phyloP scores from a whole-genome alignment of 306 rosid genomes.

The Arachis hypogaea region DNA sequence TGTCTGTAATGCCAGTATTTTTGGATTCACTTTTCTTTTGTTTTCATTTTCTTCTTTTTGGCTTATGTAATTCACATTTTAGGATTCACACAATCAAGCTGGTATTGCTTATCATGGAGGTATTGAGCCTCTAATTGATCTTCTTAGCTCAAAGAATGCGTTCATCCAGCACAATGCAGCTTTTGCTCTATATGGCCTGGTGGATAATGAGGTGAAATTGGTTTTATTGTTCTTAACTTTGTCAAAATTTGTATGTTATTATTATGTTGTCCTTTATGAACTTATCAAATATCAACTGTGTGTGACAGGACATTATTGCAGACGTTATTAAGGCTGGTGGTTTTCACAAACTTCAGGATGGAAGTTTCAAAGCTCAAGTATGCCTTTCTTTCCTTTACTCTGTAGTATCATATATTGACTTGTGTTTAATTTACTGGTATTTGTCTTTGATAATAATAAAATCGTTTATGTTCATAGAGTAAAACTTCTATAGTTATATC shows the following conservation, averaged over 20 bases:
- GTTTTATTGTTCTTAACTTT: slow-evolving; percentile 23
- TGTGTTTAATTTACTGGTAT: not conserved
- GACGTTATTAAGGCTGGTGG: slow-evolving; percentile 82
- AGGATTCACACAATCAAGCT: slow-evolving; percentile 93
- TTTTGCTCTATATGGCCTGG: slow-evolving; percentile 72
- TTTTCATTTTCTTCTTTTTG: not conserved
- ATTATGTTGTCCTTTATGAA: slow-evolving; percentile 35
- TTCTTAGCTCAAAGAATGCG: slow-evolving; percentile 53
- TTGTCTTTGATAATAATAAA: slow-evolving; percentile 2
- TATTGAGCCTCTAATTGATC: slow-evolving; percentile 66
- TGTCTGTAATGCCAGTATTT: not conserved
- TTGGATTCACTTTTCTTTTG: not conserved
- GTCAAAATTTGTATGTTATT: not conserved
- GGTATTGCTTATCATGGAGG: slow-evolving; percentile 90
- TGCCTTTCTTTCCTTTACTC: slow-evolving; percentile 25
- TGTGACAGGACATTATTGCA: slow-evolving; percentile 75
- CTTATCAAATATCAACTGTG: slow-evolving; percentile 37
- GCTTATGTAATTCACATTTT: slow-evolving; percentile 30
- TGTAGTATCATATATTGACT: not conserved
- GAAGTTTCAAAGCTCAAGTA: slow-evolving; percentile 80
- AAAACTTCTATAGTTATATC: not conserved
- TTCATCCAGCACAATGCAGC: slow-evolving; percentile 68
- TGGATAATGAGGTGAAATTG: slow-evolving; percentile 83
- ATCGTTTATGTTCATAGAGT: not conserved
- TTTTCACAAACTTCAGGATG: slow-evolving; percentile 77